These are phyloP conservation scores for Udeniomyces megalosporus DNA, from an alignment of 768 basidiomycete genomes.

Conservation along the genomic window DNA sequence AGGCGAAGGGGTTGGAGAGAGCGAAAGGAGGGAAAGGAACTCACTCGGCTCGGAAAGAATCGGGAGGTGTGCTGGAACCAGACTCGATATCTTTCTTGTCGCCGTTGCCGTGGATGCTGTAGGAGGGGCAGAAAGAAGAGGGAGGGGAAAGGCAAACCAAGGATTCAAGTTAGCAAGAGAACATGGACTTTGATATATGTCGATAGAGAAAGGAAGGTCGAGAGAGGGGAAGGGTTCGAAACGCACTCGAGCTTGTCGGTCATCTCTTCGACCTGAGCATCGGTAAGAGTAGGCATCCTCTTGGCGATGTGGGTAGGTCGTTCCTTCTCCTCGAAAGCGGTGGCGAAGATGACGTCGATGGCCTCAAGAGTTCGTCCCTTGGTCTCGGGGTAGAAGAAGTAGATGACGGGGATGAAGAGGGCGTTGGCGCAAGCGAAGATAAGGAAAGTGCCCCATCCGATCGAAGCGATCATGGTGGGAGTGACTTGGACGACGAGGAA, in stretches of 20 bases:
- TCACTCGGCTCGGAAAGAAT: no score
- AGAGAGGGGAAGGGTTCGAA: constrained; percentile 26
- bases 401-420: constrained; percentile 30
- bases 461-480: constrained; percentile 27
- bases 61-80: no score
- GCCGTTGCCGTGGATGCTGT: neutral
- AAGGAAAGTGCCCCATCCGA: constrained; percentile 23
- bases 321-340: constrained; percentile 27
- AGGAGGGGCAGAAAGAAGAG: no score
- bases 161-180: no score
- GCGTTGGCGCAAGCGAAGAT: constrained; percentile 28
- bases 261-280: constrained; percentile 28
- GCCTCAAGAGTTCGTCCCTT: constrained; percentile 30
- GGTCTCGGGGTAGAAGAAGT: constrained; percentile 28
- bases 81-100: neutral
- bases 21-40: no score
- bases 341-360: constrained; percentile 33
- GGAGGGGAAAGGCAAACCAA: no score
- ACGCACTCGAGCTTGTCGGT: constrained; percentile 28
- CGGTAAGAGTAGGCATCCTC: constrained; percentile 27
- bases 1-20: no score
- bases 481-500: constrained; percentile 33
- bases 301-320: constrained; percentile 27
- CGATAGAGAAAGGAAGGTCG: no score
- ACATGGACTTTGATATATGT: no score